Evolutionary conservation across 163 green algal species (phyloP), one percentile per base, ranked within the genome.

Genomic region (Scenedesmus sp.): DNA sequence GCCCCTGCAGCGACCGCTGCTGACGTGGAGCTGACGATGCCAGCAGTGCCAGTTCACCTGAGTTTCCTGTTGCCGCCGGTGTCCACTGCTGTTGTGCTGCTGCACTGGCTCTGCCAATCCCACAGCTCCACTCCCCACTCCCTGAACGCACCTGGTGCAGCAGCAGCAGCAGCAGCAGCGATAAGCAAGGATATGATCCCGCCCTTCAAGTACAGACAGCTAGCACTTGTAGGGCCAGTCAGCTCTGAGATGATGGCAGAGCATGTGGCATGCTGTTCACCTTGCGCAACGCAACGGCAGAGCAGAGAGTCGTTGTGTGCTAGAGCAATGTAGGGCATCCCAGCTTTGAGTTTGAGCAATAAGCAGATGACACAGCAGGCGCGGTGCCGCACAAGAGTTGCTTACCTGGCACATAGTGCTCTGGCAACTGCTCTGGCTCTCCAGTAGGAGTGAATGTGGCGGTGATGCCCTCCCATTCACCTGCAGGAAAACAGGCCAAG

Each of bases 21-120:
- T 72, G 93, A 93, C 18, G n/a, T 46, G 18, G 12, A 26, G 46
- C 73, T 44, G 37, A 49, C 20, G 20, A 44, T 30, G 16, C 35
- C 10, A 73, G 26, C 26, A 72, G 10, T 30, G 24, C 20, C 56
- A 81, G 18, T 2, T 30, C 24, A 70, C 65, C 84, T 82, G 26
- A 89, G 49, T 22, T 61, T 46, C 0, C 35, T 7, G 12, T 16
- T 82, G 84, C 84, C 43, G 13, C 68, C 65, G 43, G 65, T 2
- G 26, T 26, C 43, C 42, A 84, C 72, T 40, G 44, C 70, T 65
- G 30, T 65, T 51, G 43, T 82, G n/a, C 70, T 65, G 80, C 81
- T 91, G 91, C 93, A 95, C 72, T 96, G 93, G 10, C 89, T 94
- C 84, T 97, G 95, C 95, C 95, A 98, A 83, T 97, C 95, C 30